Percentiles rank a stretch among this genome's conserved stretches.
phyloP scores from a whole-genome alignment of 805 yeast genomes.

The Candida patagonica region DNA sequence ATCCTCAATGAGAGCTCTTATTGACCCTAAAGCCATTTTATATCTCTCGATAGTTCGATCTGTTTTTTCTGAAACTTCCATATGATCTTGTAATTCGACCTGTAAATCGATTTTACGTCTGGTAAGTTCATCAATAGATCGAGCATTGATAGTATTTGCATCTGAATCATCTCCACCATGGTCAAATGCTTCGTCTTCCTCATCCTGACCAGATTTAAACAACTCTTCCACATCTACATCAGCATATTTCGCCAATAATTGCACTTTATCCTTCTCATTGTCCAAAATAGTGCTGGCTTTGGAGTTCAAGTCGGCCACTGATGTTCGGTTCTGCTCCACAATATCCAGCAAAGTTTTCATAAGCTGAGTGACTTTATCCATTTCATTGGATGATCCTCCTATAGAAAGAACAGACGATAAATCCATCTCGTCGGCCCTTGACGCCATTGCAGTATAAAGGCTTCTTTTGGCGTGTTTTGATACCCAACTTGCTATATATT shows the following conservation, averaged over 20 bases:
- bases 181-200: conserved; percentile 8
- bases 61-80: conserved; percentile 12
- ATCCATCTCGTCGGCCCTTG: conserved; percentile 6
- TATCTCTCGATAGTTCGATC: conserved; percentile 11
- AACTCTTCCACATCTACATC: conserved; percentile 1
- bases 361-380: conserved; percentile 17
- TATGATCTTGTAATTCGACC: conserved; percentile 15
- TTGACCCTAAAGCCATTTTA: conserved; percentile 10
- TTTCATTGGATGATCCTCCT: conserved; percentile 1
- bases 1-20: conserved; percentile 6
- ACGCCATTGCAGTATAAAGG: conserved; percentile 3
- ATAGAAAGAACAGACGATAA: conserved; percentile 1
- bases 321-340: conserved; percentile 18
- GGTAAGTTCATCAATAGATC: not conserved
- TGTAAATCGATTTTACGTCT: conserved; percentile 13
- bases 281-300: conserved; percentile 19
- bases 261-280: conserved; percentile 16
- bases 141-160: not conserved
- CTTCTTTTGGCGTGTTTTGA: too few relatives aligned
- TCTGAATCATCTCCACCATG: too few relatives aligned
- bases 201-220: conserved; percentile 7
- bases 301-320: conserved; percentile 13
- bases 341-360: conserved; percentile 22
- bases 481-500: too few relatives aligned
- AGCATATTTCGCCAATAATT: conserved; percentile 12